Evolutionary conservation across 225 moss, liverwort and hornwort genomes (phyloP).

Genomic region (Asterella californica): DNA sequence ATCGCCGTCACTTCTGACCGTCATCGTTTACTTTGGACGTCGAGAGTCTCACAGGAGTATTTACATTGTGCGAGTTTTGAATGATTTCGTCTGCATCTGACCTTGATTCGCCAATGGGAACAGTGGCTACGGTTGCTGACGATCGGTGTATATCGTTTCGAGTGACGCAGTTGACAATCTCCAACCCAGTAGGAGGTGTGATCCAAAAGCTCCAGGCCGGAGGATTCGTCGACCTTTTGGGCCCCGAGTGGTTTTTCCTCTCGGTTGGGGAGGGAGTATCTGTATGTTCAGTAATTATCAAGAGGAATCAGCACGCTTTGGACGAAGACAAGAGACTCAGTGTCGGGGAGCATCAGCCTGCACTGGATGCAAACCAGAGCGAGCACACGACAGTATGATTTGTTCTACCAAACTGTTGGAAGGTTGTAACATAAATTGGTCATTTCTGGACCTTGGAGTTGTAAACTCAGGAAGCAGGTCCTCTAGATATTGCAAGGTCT

Average conservation of each 20-base stretch:
- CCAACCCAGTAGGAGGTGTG: slow-evolving; percentile 38
- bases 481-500: too few relatives aligned
- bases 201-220: slow-evolving; percentile 26
- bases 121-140: not conserved
- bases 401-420: too few relatives aligned
- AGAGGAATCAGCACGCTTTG: slow-evolving; percentile 26
- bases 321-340: not conserved
- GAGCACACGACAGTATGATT: too few relatives aligned
- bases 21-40: too few relatives aligned
- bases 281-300: slow-evolving; percentile 27
- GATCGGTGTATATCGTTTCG: not conserved
- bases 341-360: too few relatives aligned
- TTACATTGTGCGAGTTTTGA: slow-evolving; percentile 31
- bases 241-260: slow-evolving; percentile 43
- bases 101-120: not conserved
- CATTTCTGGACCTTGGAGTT: too few relatives aligned
- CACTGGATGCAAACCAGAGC: too few relatives aligned
- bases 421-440: too few relatives aligned
- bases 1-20: too few relatives aligned
- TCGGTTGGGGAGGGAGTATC: slow-evolving; percentile 34
- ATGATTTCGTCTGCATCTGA: not conserved
- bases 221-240: slow-evolving; percentile 23
- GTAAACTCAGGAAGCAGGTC: too few relatives aligned
- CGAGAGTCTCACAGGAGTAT: not conserved
- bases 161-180: slow-evolving; percentile 24